A percentile compares a stretch with the other conserved stretches of the same genome.
Evolutionary conservation across 345 rosid species (phyloP).

Genomic region (Camelina laxa): DNA sequence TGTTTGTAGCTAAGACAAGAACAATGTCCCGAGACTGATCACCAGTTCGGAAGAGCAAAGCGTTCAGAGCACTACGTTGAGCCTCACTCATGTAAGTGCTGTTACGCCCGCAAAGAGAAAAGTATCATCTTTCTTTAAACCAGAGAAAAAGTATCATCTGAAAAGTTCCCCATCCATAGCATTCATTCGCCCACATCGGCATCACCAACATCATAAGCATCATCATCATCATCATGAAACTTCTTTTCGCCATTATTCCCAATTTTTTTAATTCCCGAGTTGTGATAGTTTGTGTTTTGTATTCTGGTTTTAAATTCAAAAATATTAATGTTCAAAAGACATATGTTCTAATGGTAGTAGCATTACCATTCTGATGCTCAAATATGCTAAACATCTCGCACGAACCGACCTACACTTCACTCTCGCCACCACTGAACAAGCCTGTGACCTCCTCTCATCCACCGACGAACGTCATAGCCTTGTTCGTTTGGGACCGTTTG

Average conservation of each 20-base stretch:
- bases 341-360: too few relatives aligned
- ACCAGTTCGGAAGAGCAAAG: conserved; percentile 89
- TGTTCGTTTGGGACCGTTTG: conserved; percentile 31
- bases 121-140: too few relatives aligned
- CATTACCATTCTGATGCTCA: conserved; percentile 43
- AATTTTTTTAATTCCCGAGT: background rate
- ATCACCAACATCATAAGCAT: conserved; percentile 23
- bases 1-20: conserved; percentile 86
- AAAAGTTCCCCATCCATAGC: conserved; percentile 44
- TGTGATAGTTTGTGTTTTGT: background rate
- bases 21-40: conserved; percentile 93
- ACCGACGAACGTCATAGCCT: background rate
- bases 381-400: conserved; percentile 50
- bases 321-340: too few relatives aligned
- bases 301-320: too few relatives aligned
- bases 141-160: too few relatives aligned
- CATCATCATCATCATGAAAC: conserved; percentile 27
- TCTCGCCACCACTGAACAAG: conserved; percentile 52
- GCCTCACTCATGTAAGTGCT: conserved; percentile 90
- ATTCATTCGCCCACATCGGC: conserved; percentile 32
- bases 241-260: conserved; percentile 39
- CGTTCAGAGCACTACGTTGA: conserved; percentile 91
- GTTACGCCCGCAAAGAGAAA: conserved; percentile 66
- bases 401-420: conserved; percentile 52
- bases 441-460: conserved; percentile 37